Percentiles rank a stretch among this genome's conserved stretches.
Evolutionary conservation across 805 yeast genomes (phyloP).

Genomic region (Kodamaea leandrae): DNA sequence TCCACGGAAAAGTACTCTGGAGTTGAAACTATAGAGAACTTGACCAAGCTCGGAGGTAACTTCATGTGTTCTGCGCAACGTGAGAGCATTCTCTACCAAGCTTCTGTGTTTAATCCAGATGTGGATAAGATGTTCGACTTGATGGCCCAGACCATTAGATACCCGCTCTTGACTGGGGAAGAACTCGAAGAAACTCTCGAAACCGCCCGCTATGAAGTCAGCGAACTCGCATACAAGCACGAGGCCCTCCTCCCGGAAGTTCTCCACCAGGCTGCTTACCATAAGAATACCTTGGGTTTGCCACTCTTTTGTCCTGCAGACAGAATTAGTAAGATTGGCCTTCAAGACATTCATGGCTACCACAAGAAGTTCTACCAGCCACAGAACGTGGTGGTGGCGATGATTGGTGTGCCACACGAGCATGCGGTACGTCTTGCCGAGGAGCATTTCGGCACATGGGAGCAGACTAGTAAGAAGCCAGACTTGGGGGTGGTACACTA

Average conservation of each 20-base stretch:
- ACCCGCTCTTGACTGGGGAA: conserved; percentile 62
- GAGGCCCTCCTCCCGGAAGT: conserved; percentile 86
- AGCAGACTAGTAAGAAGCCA: conserved; percentile 13
- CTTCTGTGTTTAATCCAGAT: conserved; percentile 87
- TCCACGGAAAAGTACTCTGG: conserved; percentile 61
- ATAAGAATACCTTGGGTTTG: conserved; percentile 71
- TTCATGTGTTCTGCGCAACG: conserved; percentile 91
- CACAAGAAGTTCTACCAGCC: conserved; percentile 71
- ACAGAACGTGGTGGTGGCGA: conserved; percentile 76
- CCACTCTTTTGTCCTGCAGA: conserved; percentile 83
- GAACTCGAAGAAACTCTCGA: conserved; percentile 73
- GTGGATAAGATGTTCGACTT: conserved; percentile 74
- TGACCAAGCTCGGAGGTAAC: conserved; percentile 87
- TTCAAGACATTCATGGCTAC: conserved; percentile 55
- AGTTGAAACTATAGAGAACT: conserved; percentile 65
- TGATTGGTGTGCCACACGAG: conserved; percentile 78
- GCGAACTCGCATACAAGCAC: conserved; percentile 78
- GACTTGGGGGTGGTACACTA: conserved; percentile 56
- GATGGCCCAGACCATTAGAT: conserved; percentile 72
- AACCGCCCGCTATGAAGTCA: conserved; percentile 77
- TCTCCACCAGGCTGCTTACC: conserved; percentile 80
- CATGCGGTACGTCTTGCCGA: conserved; percentile 63
- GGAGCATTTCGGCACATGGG: conserved; percentile 50
- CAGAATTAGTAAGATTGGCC: conserved; percentile 52
- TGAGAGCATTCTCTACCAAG: conserved; percentile 90